Evolutionary conservation across 2,329 filamentous ascomycete species (phyloP).

Genomic region (Dactylellina leptospora): DNA sequence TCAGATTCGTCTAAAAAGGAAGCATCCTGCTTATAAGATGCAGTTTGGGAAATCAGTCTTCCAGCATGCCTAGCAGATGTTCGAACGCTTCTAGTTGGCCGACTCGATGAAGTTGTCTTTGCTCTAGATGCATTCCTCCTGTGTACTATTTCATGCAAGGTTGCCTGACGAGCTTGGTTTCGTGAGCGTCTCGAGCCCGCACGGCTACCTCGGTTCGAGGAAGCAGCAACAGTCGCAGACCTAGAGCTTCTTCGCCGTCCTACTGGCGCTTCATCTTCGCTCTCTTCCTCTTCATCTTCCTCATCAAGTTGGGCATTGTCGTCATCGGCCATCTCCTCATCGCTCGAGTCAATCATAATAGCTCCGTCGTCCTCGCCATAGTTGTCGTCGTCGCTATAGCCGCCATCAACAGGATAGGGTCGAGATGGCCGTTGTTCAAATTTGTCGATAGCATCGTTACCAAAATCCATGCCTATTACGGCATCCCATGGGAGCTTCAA

Average conservation of each 20-base stretch:
- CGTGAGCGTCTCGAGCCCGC: conserved; percentile 1
- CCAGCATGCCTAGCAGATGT: conserved; percentile 27
- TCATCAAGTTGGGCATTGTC: conserved; percentile 11
- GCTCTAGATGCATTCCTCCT: conserved; percentile 2
- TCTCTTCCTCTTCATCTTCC: conserved; percentile 8
- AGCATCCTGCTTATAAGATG: background rate
- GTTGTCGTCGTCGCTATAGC: conserved; percentile 12
- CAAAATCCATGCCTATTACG: conserved; percentile 42
- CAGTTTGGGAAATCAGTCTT: conserved; percentile 27
- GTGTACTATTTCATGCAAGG: conserved; percentile 9
- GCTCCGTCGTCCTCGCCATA: background rate
- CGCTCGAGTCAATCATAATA: conserved; percentile 8
- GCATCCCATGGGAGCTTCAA: conserved; percentile 36
- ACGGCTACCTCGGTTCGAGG: background rate
- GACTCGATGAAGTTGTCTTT: background rate
- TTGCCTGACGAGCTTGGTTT: conserved; percentile 18
- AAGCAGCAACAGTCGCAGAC: conserved; percentile 5
- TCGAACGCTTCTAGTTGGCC: conserved; percentile 26
- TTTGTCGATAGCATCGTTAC: conserved; percentile 26
- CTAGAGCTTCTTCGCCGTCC: conserved; percentile 21
- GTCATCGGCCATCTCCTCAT: conserved; percentile 24
- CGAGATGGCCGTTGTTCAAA: conserved; percentile 30
- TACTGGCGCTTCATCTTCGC: background rate
- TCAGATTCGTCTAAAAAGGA: background rate
- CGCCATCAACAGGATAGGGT: background rate